Percentiles rank a stretch among this genome's conserved stretches.
Conservation (phyloP, 768 basidiomycete genomes). For the Lanmaoa pseudosensibilis region DNA sequence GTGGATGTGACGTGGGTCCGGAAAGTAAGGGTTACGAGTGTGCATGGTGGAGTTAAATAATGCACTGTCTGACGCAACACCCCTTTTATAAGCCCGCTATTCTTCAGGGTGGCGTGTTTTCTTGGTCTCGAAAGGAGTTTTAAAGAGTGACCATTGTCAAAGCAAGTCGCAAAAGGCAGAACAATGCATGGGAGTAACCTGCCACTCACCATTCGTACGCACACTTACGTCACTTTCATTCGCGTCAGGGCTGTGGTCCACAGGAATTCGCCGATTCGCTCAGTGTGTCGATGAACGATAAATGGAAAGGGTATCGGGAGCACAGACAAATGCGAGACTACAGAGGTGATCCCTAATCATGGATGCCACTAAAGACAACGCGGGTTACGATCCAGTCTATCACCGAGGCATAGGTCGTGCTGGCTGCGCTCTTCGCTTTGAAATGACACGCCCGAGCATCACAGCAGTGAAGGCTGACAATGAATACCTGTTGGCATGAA, state of each 20-base stretch:
- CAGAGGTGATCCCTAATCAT: not conserved
- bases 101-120: conserved; percentile 7
- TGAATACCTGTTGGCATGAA: conserved; percentile 65
- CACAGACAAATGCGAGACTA: conserved; percentile 6
- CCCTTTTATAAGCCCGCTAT: conserved; percentile 8
- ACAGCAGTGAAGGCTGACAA: conserved; percentile 79
- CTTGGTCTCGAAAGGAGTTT: conserved; percentile 4
- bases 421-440: conserved; percentile 50
- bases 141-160: conserved; percentile 9
- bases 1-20: not conserved
- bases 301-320: not conserved
- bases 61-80: not conserved
- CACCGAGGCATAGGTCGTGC: conserved; percentile 60
- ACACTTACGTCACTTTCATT: conserved; percentile 2
- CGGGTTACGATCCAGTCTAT: not conserved
- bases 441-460: conserved; percentile 74
- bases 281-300: not conserved
- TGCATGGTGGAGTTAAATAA: conserved; percentile 2
- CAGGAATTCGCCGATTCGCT: not conserved
- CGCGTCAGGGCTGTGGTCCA: not conserved
- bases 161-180: conserved; percentile 6
- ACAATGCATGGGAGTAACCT: conserved; percentile 8
- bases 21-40: not conserved
- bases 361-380: not conserved
- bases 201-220: conserved; percentile 7